These are phyloP conservation scores for Terfezia boudieri DNA, from an alignment of 495 filamentous ascomycete species.

Conservation along the genomic window DNA sequence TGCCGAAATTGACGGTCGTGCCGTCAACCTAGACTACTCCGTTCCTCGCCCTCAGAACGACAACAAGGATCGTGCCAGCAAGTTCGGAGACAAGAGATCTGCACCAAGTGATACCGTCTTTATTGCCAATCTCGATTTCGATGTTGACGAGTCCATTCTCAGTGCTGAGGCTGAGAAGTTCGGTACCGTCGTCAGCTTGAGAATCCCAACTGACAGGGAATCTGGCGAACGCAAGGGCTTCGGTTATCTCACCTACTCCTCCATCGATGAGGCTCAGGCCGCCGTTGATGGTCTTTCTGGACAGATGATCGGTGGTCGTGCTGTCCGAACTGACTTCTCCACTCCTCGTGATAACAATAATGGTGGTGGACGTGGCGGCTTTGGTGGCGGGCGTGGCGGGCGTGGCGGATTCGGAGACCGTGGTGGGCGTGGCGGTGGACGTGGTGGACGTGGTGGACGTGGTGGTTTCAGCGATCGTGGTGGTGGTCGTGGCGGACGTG, in stretches of 20 bases:
- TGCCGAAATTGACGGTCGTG: slow-evolving; percentile 58
- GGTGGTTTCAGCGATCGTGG: slow-evolving; percentile 28
- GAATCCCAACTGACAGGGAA: slow-evolving; percentile 69
- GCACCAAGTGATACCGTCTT: slow-evolving; percentile 74
- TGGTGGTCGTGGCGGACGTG: slow-evolving; percentile 22
- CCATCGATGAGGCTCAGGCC: slow-evolving; percentile 62
- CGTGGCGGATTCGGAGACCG: slow-evolving; percentile 29
- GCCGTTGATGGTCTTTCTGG: slow-evolving; percentile 60
- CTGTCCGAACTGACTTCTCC: slow-evolving; percentile 77
- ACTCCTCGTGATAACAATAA: slow-evolving; percentile 45
- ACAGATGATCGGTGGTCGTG: slow-evolving; percentile 49
- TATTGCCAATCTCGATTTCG: slow-evolving; percentile 79
- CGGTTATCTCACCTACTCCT: slow-evolving; percentile 70
- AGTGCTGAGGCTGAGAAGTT: slow-evolving; percentile 51
- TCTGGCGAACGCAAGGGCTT: slow-evolving; percentile 77
- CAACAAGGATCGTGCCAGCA: slow-evolving; percentile 42
- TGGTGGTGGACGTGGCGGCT: slow-evolving; percentile 26
- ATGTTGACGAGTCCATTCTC: slow-evolving; percentile 53
- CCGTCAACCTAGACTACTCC: slow-evolving; percentile 76
- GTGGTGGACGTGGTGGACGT: slow-evolving; percentile 25
- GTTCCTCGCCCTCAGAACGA: slow-evolving; percentile 37
- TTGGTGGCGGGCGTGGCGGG: slow-evolving; percentile 28
- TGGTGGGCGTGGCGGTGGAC: slow-evolving; percentile 20
- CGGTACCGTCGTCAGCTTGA: slow-evolving; percentile 49
- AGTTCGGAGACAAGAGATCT: slow-evolving; percentile 54